phyloP scores from a whole-genome alignment of 257 asterid species.

The Eustoma russellianum region DNA sequence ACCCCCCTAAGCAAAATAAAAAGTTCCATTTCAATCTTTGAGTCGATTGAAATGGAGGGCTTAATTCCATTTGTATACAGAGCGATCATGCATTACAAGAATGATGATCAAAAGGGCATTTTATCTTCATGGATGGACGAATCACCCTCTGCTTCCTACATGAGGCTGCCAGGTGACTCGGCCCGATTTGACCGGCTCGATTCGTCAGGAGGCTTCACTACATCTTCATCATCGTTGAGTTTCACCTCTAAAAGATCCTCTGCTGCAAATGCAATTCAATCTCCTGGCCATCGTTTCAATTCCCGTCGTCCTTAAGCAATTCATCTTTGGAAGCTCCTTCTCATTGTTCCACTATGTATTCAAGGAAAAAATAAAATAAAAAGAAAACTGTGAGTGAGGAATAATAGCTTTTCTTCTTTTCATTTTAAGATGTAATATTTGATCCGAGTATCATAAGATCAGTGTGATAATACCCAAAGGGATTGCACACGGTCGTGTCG shows the following conservation, averaged over 20 bases:
- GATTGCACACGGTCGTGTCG: too few species aligned
- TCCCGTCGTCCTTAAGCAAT: constrained; percentile 31
- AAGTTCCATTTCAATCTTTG: too few species aligned
- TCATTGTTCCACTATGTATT: too few species aligned
- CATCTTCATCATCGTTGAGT: constrained; percentile 25
- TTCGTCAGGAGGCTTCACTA: constrained; percentile 25
- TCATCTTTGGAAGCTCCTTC: constrained; percentile 12
- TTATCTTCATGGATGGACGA: constrained; percentile 39
- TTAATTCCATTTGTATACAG: constrained; percentile 68
- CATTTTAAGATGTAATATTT: too few species aligned
- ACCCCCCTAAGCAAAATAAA: too few species aligned
- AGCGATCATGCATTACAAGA: constrained; percentile 77
- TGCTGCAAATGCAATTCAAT: constrained; percentile 15
- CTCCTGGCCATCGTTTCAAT: constrained; percentile 23
- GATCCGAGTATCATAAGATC: too few species aligned
- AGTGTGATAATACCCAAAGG: too few species aligned
- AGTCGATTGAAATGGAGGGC: constrained; percentile 72
- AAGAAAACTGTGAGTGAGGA: too few species aligned
- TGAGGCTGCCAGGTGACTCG: constrained; percentile 68
- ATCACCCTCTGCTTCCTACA: constrained; percentile 42
- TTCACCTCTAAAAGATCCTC: constrained; percentile 22
- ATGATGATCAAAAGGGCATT: constrained; percentile 36
- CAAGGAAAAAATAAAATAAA: too few species aligned
- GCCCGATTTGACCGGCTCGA: constrained; percentile 44
- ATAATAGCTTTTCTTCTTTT: too few species aligned